Conservation (phyloP, 306 rosid genomes). For the Ammopiptanthus mongolicus region DNA sequence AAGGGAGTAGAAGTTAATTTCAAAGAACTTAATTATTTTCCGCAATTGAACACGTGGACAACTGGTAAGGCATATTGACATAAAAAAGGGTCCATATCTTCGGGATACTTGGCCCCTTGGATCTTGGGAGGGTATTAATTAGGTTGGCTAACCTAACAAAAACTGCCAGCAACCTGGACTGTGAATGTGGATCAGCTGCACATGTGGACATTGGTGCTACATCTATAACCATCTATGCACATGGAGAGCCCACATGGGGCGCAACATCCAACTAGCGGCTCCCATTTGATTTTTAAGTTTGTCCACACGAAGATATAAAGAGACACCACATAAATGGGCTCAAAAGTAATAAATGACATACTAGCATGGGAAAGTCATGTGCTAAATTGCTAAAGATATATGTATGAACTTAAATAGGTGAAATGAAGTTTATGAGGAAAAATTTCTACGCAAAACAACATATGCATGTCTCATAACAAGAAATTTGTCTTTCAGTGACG, state of each 20-base stretch:
- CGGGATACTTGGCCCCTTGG: neutral
- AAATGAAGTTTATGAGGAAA: too few relatives aligned
- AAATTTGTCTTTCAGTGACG: too few relatives aligned
- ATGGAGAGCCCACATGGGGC: neutral
- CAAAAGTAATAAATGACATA: neutral
- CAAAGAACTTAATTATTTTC: neutral
- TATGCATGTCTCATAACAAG: too few relatives aligned
- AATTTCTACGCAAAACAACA: too few relatives aligned
- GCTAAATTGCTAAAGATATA: neutral
- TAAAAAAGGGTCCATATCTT: neutral
- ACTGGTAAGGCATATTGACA: neutral
- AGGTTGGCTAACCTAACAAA: constrained; percentile 28
- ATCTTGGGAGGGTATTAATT: constrained; percentile 8
- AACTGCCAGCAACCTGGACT: constrained; percentile 21
- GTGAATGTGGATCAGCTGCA: neutral
- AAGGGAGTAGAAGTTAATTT: too few relatives aligned
- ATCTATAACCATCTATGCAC: neutral
- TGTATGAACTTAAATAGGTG: too few relatives aligned
- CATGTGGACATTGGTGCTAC: neutral
- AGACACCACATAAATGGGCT: neutral
- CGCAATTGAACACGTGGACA: neutral
- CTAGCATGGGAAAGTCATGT: too few relatives aligned
- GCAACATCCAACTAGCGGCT: neutral
- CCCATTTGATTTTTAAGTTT: neutral
- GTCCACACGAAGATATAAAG: neutral